Conservation (phyloP, 169 alveolate species). For the Cryptosporidium sp. region DNA sequence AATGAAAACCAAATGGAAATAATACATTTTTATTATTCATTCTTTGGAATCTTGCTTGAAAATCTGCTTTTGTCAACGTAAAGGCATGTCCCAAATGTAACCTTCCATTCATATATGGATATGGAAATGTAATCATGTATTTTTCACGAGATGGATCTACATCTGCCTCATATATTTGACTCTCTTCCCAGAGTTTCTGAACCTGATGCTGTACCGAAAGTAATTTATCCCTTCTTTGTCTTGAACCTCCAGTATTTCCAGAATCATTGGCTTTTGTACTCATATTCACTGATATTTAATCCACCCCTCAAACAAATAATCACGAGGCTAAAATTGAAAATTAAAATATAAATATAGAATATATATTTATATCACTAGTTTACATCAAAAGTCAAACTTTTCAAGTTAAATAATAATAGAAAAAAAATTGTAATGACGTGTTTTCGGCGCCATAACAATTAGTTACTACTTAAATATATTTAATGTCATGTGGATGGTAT, state of each 20-base stretch:
- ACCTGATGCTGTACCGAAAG: slow-evolving; percentile 88
- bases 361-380: slow-evolving; percentile 1
- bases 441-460: not conserved
- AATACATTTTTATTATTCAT: slow-evolving; percentile 94
- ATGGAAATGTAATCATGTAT: slow-evolving; percentile 97
- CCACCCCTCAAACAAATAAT: slow-evolving; percentile 4
- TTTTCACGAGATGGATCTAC: slow-evolving; percentile 87
- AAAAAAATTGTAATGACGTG: slow-evolving; percentile 24
- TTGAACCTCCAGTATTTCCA: slow-evolving; percentile 34
- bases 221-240: slow-evolving; percentile 87
- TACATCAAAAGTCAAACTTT: not conserved
- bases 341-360: not conserved
- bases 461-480: not conserved
- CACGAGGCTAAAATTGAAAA: not conserved
- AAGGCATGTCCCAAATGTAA: slow-evolving; percentile 99
- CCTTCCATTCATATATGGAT: slow-evolving; percentile 99
- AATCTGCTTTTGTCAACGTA: slow-evolving; percentile 96
- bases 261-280: slow-evolving; percentile 15
- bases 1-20: slow-evolving; percentile 98
- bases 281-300: slow-evolving; percentile 3
- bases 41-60: slow-evolving; percentile 95
- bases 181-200: slow-evolving; percentile 90
- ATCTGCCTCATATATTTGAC: slow-evolving; percentile 88
- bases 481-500: not conserved
- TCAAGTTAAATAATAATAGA: not conserved